A percentile compares a stretch with the other conserved stretches of the same genome.
These are phyloP conservation scores for Sonneratia alba DNA, from an alignment of 345 rosid genomes.

Conservation along the genomic window DNA sequence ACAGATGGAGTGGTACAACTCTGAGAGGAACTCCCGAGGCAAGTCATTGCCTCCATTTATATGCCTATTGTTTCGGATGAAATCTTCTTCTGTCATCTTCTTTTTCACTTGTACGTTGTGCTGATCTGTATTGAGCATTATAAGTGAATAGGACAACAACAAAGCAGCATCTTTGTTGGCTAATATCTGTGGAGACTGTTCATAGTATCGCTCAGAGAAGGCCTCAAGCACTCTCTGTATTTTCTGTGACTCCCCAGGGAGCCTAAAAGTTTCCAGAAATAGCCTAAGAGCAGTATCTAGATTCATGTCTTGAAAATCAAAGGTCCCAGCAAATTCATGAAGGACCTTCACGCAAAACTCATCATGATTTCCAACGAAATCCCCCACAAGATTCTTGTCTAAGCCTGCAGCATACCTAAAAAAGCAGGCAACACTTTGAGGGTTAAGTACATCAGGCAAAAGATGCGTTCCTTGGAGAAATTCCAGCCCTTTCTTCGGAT, in stretches of 20 bases:
- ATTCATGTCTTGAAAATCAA: constrained; percentile 95
- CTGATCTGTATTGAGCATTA: constrained; percentile 96
- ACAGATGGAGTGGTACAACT: constrained; percentile 82
- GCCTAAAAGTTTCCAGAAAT: constrained; percentile 88
- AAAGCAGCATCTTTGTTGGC: constrained; percentile 97
- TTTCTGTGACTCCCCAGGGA: constrained; percentile 98
- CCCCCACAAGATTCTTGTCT: constrained; percentile 98
- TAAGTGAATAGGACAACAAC: constrained; percentile 81
- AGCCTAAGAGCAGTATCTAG: constrained; percentile 88
- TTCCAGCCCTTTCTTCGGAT: constrained; percentile 96
- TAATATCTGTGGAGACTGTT: constrained; percentile 83
- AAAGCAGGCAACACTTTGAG: constrained; percentile 98
- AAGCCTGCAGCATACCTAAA: constrained; percentile 95
- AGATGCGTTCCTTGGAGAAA: constrained; percentile 98
- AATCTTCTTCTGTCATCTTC: constrained; percentile 98
- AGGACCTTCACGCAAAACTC: constrained; percentile 98
- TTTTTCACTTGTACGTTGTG: constrained; percentile 97
- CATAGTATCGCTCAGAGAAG: constrained; percentile 93
- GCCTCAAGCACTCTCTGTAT: constrained; percentile 98
- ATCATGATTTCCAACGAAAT: constrained; percentile 96
- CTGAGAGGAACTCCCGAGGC: constrained; percentile 78
- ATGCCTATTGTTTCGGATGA: constrained; percentile 84
- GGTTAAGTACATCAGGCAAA: constrained; percentile 96
- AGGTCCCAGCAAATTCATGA: constrained; percentile 98
- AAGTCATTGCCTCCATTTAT: constrained; percentile 90